Evolutionary conservation across 1,139 yeast species (phyloP), one percentile per base, ranked within the genome.

Genomic region (Nakaseomyces nivariensis): DNA sequence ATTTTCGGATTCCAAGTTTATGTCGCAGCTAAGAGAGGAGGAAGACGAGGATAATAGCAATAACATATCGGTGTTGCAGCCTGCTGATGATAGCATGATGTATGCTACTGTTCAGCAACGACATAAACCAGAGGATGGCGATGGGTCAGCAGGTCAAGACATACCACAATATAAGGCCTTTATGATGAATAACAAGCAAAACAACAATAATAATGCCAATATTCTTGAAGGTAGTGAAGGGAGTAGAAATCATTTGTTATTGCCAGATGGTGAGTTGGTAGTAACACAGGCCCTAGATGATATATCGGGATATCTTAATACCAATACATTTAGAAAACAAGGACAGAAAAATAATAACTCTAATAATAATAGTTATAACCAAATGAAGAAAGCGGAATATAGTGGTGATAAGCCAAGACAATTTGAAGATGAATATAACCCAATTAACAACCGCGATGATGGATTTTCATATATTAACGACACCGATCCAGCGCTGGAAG

Each of bases 211-310:
- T 29, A 29, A 29, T 29, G 22, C 22, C 22, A 29, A 29, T 29
- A 29, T 29, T 17, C 22, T 17, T 17, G 22, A 17, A 17, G 17
- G 13, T 17, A 33, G n/a, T 10, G 29, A 31, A 4, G 9, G 9
- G 24, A 2, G 22, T 4, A n/a, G 24, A 5, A 25, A 24, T 43
- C 44, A 31, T 5, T 24, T 41, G 44, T n/a, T 31, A 29, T 11
- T 41, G 25, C 53, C 56, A 1, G 54, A 52, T 32, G 51, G 58
- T 5, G 60, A 60, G 29, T 45, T 60, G 27, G 55, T 61, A 5
- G 59, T 61, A 10, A 58, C 60, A 13, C 57, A 62, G 5, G 58
- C 63, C 11, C 47, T 61, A 34, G 58, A 57, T 46, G 64, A 61
- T 51, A 54, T 61, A 9, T 58, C 64, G 5, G 56, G 61, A 4